A percentile compares a stretch with the other conserved stretches of the same genome.
These are phyloP conservation scores for Chlorella sp. DNA, from an alignment of 139 green algal species.

Conservation along the genomic window DNA sequence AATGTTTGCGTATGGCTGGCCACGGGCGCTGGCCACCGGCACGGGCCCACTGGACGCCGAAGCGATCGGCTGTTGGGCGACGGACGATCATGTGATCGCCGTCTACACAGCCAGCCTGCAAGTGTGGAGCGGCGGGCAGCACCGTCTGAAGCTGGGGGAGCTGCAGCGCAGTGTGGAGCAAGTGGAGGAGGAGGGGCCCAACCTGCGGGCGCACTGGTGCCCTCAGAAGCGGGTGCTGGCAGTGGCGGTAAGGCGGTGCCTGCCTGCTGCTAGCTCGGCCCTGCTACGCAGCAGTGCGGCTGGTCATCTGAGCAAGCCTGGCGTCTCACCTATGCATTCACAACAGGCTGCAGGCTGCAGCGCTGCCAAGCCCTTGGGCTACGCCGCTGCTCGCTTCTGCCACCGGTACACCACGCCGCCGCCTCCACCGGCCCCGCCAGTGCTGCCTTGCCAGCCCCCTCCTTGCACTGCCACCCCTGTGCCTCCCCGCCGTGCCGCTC, in stretches of 20 bases:
- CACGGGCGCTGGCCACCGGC: constrained; percentile 18
- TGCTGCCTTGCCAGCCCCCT: no score
- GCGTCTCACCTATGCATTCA: background rate
- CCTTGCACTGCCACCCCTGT: background rate
- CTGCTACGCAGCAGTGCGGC: background rate
- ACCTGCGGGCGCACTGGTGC: constrained; percentile 71
- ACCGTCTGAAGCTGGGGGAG: constrained; percentile 66
- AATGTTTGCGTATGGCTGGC: constrained; percentile 40
- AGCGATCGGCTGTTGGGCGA: background rate
- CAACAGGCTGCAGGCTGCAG: background rate
- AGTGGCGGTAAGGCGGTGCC: constrained; percentile 68
- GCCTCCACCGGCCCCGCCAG: no score
- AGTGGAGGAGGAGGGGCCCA: constrained; percentile 63
- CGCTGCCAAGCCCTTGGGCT: background rate
- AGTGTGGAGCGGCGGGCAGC: constrained; percentile 70
- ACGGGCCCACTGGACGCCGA: background rate
- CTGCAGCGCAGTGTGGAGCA: constrained; percentile 40
- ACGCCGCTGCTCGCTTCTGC: no score
- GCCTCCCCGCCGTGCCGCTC: background rate
- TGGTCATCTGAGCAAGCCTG: background rate
- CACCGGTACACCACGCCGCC: no score
- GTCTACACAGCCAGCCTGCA: constrained; percentile 60
- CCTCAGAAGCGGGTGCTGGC: constrained; percentile 60
- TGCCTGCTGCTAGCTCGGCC: background rate
- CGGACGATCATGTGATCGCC: constrained; percentile 57